Conservation (phyloP, 2,329 filamentous ascomycete genomes). For the Exophiala mesophila region DNA sequence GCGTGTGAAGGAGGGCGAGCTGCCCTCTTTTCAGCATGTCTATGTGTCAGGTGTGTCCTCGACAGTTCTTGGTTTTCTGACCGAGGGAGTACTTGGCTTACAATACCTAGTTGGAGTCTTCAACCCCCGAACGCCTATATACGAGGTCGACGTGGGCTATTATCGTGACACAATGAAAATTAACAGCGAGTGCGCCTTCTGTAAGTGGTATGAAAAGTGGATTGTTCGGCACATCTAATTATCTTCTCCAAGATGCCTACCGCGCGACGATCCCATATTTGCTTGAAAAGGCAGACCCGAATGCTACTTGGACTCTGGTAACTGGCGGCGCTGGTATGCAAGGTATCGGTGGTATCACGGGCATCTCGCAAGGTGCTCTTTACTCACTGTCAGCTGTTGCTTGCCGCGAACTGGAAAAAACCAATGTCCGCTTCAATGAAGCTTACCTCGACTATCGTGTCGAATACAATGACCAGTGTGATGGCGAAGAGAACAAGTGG, state of each 20-base stretch:
- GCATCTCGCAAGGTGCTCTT: slow-evolving; percentile 36
- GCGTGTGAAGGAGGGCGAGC: slow-evolving; percentile 31
- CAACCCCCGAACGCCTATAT: not conserved
- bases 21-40: slow-evolving; percentile 39
- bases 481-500: slow-evolving; percentile 15
- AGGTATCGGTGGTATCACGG: slow-evolving; percentile 24
- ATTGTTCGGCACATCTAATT: not conserved
- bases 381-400: slow-evolving; percentile 34
- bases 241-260: slow-evolving; percentile 29
- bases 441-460: slow-evolving; percentile 31
- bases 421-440: slow-evolving; percentile 39
- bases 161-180: slow-evolving; percentile 5
- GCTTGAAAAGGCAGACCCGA: slow-evolving; percentile 26
- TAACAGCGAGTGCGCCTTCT: slow-evolving; percentile 4
- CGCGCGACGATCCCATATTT: slow-evolving; percentile 33
- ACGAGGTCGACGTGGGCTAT: not conserved
- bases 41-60: slow-evolving; percentile 30
- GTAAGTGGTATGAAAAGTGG: not conserved
- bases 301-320: slow-evolving; percentile 34
- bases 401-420: slow-evolving; percentile 28
- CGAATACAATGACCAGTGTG: slow-evolving; percentile 29
- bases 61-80: not conserved
- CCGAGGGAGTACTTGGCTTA: not conserved
- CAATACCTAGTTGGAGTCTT: not conserved
- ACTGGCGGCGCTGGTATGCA: slow-evolving; percentile 31